These are phyloP conservation scores for Dalbergia oliveri DNA, from an alignment of 306 rosid genomes.

Conservation along the genomic window DNA sequence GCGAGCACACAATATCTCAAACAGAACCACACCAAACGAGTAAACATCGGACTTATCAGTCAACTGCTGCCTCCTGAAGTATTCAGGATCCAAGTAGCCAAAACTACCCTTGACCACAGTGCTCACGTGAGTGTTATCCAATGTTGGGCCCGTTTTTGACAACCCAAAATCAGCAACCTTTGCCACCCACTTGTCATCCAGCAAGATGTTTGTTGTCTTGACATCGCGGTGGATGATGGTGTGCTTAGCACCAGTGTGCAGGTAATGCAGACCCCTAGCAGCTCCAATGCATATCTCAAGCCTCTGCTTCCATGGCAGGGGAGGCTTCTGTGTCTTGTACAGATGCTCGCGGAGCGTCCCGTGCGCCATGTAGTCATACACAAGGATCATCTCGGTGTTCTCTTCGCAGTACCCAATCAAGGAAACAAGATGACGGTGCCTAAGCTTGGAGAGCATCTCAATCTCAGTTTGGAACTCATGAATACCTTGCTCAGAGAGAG, in stretches of 20 bases:
- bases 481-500: slow-evolving; percentile 83
- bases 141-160: slow-evolving; percentile 79
- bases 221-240: slow-evolving; percentile 85
- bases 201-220: slow-evolving; percentile 78
- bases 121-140: slow-evolving; percentile 84
- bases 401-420: slow-evolving; percentile 84
- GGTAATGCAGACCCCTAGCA: slow-evolving; percentile 84
- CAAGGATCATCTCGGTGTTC: slow-evolving; percentile 83
- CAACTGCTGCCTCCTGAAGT: slow-evolving; percentile 80
- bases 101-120: slow-evolving; percentile 65
- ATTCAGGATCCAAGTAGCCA: slow-evolving; percentile 71
- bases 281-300: slow-evolving; percentile 87
- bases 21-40: slow-evolving; percentile 85
- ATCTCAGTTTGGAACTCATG: slow-evolving; percentile 91
- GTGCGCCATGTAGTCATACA: slow-evolving; percentile 78
- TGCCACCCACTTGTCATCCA: slow-evolving; percentile 87
- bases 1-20: slow-evolving; percentile 79
- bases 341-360: slow-evolving; percentile 85
- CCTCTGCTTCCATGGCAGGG: slow-evolving; percentile 83
- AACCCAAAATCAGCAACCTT: slow-evolving; percentile 85
- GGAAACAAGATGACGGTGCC: slow-evolving; percentile 85
- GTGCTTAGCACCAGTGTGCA: slow-evolving; percentile 85
- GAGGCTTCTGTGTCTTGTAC: slow-evolving; percentile 82
- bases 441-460: slow-evolving; percentile 86
- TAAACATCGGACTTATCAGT: slow-evolving; percentile 86